Percentiles rank a stretch among this genome's conserved stretches.
These are phyloP conservation scores for Camellia granthamiana DNA, from an alignment of 148 eudicot genomes.

Conservation along the genomic window DNA sequence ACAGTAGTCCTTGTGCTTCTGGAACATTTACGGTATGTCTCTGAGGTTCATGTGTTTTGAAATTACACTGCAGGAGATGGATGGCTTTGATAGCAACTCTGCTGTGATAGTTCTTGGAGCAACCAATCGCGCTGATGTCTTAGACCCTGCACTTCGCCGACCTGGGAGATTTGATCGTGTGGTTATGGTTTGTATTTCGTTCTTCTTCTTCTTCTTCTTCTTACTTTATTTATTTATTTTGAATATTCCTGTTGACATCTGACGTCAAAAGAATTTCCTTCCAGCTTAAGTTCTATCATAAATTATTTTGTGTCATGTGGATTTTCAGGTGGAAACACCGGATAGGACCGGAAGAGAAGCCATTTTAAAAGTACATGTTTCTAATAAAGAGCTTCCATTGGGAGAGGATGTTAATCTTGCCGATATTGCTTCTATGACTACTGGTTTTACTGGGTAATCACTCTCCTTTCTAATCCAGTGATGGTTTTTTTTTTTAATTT, in stretches of 20 bases:
- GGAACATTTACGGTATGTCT: slow-evolving; percentile 3
- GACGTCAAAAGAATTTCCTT: neutral
- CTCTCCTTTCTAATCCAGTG: slow-evolving; percentile 6
- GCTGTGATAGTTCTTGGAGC: slow-evolving; percentile 99
- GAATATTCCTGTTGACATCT: neutral
- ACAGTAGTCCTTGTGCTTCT: slow-evolving; percentile 5
- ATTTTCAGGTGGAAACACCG: slow-evolving; percentile 77
- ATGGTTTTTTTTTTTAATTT: slow-evolving; percentile 1
- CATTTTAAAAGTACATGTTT: slow-evolving; percentile 71
- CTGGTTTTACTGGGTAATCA: slow-evolving; percentile 86
- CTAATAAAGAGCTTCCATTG: slow-evolving; percentile 84
- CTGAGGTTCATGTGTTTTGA: slow-evolving; percentile 13
- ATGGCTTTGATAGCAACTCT: slow-evolving; percentile 96
- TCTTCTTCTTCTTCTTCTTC: neutral
- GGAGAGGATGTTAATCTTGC: slow-evolving; percentile 65
- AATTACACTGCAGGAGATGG: slow-evolving; percentile 81
- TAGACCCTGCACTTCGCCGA: slow-evolving; percentile 95
- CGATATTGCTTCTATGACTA: slow-evolving; percentile 83
- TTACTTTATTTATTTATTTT: neutral
- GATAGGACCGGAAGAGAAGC: slow-evolving; percentile 91
- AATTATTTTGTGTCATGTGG: slow-evolving; percentile 11
- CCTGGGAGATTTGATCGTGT: slow-evolving; percentile 97
- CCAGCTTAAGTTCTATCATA: slow-evolving; percentile 11
- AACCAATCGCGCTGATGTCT: slow-evolving; percentile 89
- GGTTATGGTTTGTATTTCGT: slow-evolving; percentile 53